Conservation (phyloP, 2,329 filamentous ascomycete species). For the Alternaria postmessia region DNA sequence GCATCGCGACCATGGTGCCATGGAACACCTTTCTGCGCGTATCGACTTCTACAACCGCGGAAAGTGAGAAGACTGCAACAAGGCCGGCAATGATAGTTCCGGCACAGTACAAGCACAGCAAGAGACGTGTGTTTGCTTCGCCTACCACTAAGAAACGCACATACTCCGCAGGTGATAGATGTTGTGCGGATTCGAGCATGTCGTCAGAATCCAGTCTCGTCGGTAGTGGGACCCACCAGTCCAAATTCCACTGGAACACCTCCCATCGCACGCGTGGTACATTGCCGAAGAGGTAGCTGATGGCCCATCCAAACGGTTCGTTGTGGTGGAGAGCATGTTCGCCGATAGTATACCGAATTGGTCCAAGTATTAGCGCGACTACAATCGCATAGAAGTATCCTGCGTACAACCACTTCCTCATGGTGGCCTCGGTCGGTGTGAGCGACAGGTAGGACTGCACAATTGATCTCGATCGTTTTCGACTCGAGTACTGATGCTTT, state of each 20-base stretch:
- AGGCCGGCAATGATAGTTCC: constrained; percentile 75
- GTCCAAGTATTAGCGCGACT: constrained; percentile 70
- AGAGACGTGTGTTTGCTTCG: constrained; percentile 80
- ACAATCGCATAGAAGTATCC: constrained; percentile 77
- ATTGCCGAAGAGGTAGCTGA: constrained; percentile 89
- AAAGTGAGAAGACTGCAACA: constrained; percentile 75
- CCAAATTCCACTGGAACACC: constrained; percentile 72
- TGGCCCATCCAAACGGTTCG: constrained; percentile 91
- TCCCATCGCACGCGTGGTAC: constrained; percentile 74
- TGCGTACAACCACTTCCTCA: constrained; percentile 86
- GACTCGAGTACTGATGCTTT: constrained; percentile 29
- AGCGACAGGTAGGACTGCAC: constrained; percentile 77
- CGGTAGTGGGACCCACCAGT: constrained; percentile 79
- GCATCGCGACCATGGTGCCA: constrained; percentile 97
- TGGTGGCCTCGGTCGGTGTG: constrained; percentile 77
- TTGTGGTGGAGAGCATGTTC: constrained; percentile 71
- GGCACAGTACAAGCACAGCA: constrained; percentile 77
- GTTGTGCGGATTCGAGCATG: constrained; percentile 14
- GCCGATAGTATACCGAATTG: constrained; percentile 74
- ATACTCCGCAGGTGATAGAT: constrained; percentile 61
- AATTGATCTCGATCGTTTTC: constrained; percentile 44
- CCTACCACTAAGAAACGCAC: constrained; percentile 72
- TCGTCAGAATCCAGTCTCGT: constrained; percentile 44
- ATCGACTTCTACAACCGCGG: constrained; percentile 85
- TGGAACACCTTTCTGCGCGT: constrained; percentile 97